A percentile compares a stretch with the other conserved stretches of the same genome.
These are phyloP conservation scores for Phytophthora pluvialis DNA, from an alignment of 352 stramenopile genomes.

Conservation along the genomic window DNA sequence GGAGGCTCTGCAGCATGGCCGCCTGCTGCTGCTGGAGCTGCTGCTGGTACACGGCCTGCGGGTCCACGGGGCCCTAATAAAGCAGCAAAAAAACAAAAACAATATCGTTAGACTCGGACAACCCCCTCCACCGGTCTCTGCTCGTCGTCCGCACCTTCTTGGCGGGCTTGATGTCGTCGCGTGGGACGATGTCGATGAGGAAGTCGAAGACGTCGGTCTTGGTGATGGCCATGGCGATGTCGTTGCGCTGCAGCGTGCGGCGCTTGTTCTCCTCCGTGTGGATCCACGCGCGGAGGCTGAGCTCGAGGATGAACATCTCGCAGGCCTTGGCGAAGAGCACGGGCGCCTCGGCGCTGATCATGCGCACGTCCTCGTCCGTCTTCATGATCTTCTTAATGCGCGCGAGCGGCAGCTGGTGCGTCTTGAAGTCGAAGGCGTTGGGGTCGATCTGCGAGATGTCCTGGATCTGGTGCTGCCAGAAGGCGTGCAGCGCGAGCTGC, in stretches of 20 bases:
- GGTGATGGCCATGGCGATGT: conserved; percentile 91
- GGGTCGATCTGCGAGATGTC: conserved; percentile 90
- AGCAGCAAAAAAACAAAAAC: conserved; percentile 15
- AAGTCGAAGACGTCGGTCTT: conserved; percentile 94
- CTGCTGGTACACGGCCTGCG: conserved; percentile 87
- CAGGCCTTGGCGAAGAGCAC: conserved; percentile 95
- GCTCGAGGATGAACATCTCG: conserved; percentile 94
- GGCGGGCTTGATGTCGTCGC: conserved; percentile 86
- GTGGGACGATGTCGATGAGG: conserved; percentile 92
- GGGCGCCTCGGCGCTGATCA: conserved; percentile 94
- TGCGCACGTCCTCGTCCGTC: conserved; percentile 93
- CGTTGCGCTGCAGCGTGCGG: conserved; percentile 91
- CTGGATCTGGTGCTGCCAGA: conserved; percentile 90
- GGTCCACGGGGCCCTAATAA: conserved; percentile 62
- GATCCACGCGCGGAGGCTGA: conserved; percentile 90
- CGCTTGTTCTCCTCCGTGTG: conserved; percentile 94
- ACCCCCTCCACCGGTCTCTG: neutral
- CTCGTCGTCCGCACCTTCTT: conserved; percentile 65
- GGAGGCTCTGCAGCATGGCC: conserved; percentile 87
- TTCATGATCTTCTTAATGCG: conserved; percentile 98
- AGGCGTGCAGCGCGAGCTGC: conserved; percentile 83
- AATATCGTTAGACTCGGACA: conserved; percentile 4
- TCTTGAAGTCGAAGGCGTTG: conserved; percentile 89
- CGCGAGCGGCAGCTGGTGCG: conserved; percentile 91
- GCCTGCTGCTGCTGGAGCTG: conserved; percentile 89